Evolutionary conservation across 441 rosid genomes (phyloP), one percentile per base, ranked within the genome.

Genomic region (Dalechampia spathulata): DNA sequence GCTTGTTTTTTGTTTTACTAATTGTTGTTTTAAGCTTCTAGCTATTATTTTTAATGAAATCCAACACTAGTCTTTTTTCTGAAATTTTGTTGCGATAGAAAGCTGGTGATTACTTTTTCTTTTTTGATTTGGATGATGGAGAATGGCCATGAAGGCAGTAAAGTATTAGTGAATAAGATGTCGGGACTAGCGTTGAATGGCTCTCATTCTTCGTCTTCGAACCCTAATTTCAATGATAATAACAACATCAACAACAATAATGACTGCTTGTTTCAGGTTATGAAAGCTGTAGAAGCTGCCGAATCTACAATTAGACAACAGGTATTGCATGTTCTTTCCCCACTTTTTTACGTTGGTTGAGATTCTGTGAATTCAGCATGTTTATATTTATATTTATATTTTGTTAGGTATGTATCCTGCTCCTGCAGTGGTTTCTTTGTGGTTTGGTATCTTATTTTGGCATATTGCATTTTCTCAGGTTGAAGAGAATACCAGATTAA

Each of bases 231-330:
- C n/a, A n/a, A n/a, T n/a, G n/a, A n/a, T n/a, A n/a, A n/a, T n/a
- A 62, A 39, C 66, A 67, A 48, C n/a, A n/a, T n/a, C n/a, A n/a
- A n/a, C 48, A 50, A 45, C 72, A 75, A 77, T 62, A 83, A 70
- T 60, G 87, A 83, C 52, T 83, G 75, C 69, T 84, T 93, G 78
- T 77, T 78, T 68, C 99, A 86, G 89, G 99, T 87, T 32, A 85
- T 93, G 79, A 86, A 87, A 72, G 99, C 99, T 19, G 95, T 90
- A n/a, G 96, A 94, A 76, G 97, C 91, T 9, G 99, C 99, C 3
- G 99, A 93, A 74, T 83, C 86, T 46, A 84, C 95, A 36, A 94
- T 94, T 59, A 83, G 74, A 74, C 96, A 87, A 57, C 99, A 90
- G 95, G 99, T 85, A 17, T n/a, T 34, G n/a, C n/a, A n/a, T n/a